Conservation (phyloP, 2,329 filamentous ascomycete genomes). For the Diaporthe citriasiana region DNA sequence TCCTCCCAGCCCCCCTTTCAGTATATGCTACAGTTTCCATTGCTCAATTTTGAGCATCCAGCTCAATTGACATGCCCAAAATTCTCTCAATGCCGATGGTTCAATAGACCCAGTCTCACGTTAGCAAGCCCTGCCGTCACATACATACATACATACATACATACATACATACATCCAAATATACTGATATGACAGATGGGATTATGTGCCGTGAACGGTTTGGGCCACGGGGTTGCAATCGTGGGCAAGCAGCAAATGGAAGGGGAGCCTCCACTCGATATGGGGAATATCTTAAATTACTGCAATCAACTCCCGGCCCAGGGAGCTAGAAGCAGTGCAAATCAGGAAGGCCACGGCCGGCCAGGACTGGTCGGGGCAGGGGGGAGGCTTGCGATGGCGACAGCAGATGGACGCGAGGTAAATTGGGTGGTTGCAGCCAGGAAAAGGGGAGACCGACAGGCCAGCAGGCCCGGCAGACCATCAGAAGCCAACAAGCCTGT, state of each 20-base stretch:
- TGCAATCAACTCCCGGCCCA: constrained; percentile 32
- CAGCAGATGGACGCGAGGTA: constrained; percentile 21
- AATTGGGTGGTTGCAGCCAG: constrained; percentile 32
- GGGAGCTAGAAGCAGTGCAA: constrained; percentile 20
- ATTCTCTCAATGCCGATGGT: neutral
- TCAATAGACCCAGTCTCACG: neutral
- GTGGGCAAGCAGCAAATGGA: constrained; percentile 25
- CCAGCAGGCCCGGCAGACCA: neutral
- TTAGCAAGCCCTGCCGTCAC: neutral
- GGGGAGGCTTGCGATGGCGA: constrained; percentile 20
- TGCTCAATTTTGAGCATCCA: neutral
- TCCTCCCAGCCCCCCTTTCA: neutral
- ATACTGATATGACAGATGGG: neutral
- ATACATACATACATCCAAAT: no score
- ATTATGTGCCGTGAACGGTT: neutral
- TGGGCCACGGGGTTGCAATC: constrained; percentile 8
- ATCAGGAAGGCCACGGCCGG: constrained; percentile 13
- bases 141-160: neutral
- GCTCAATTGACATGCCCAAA: neutral
- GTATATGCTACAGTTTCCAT: neutral
- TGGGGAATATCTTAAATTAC: constrained; percentile 28
- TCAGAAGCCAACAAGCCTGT: constrained; percentile 33
- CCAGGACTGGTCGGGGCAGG: constrained; percentile 5
- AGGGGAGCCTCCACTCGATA: constrained; percentile 31
- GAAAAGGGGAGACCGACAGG: constrained; percentile 18